Evolutionary conservation across 2,329 filamentous ascomycete species (phyloP), one percentile per base, ranked within the genome.

Genomic region (Drechslerella dactyloides): DNA sequence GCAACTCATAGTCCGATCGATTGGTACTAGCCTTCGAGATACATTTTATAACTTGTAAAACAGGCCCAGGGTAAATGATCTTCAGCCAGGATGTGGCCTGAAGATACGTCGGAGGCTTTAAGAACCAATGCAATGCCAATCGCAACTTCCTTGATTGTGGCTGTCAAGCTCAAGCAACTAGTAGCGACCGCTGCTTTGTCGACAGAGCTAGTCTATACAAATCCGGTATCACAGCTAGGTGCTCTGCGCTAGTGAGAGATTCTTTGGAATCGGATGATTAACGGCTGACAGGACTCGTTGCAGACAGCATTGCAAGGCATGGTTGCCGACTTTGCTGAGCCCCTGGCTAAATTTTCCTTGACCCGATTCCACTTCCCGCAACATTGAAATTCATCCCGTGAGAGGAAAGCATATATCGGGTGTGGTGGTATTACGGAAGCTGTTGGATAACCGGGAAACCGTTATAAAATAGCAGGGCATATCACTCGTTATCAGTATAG

Each of bases 21-120:
- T 21, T 50, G 13, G 42, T 64, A 50, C 55, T 53, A 52, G 50
- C 37, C 35, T 52, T 55, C 51, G 61, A 65, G 64, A 13, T 65
- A 23, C 37, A 13, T 42, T n/a, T 42, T 42, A 15, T 42, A 42
- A 42, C 2, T 19, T 19, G 5, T 4, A 72, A 51, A 56, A 57
- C 27, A 35, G 52, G 33, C 44, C 33, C 57, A 11, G 42, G 23
- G 60, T 52, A 61, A 72, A 72, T 55, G 68, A 72, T 72, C 56
- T 65, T 61, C 68, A 33, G 21, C 68, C 37, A 48, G 68, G 68
- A 61, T 65, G 24, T 65, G 65, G 59, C 60, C 66, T 70, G 57
- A 44, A 46, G 42, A 58, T 48, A 55, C 55, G 35, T 65, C 57
- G 61, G 33, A 42, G 44, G 19, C 33, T 42, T 40, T 51, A 52